Base-by-base conservation (phyloP, 2,329 filamentous ascomycete genomes). In the Hymenoscyphus fructigenus region DNA sequence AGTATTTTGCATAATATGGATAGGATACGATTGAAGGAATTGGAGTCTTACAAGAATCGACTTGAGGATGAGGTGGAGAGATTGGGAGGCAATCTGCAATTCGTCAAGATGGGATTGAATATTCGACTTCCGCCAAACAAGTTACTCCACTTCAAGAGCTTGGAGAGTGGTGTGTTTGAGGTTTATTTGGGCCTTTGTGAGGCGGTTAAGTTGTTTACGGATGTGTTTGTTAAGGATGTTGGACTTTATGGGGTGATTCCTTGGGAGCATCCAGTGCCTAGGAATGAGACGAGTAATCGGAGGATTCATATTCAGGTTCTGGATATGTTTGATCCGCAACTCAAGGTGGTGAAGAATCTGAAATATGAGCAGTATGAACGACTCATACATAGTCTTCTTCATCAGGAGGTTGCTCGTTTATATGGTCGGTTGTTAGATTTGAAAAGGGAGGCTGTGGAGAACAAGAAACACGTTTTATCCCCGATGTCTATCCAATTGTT, bases 71-170 rank as follows among this genome's bases (percentile, higher is more conserved):
- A 65, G 34, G 59, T 65, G 32, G n/a, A 59, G 9, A 23, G 63
- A 14, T 44, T 65, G 3, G 63, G 63, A 23, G 63, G 63, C 5
- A 56, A 65, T 56, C 36, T 65, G 17, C 53, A 65, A n/a, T 38
- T 36, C 14, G 38, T 62, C 41, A 58, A 56, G 53, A 55, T 65
- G 47, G 63, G 63, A 5, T 28, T 65, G 15, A 23, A 62, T 32
- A 55, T 38, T 17, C 15, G 10, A 29, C 50, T 28, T 5, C 59
- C 63, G n/a, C 63, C 63, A 9, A 20, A 28, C 29, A 60, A 47
- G 14, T 41, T 59, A 9, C 59, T 65, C 9, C 58, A 60, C 6
- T 65, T 41, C 17, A 56, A 65, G 20, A 29, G 53, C 10, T 41
- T 57, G 15, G 50, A 41, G 10, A 17, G 6, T 5, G 17, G 14